Evolutionary conservation across 192 early-diverging fungal species (phyloP).

Genomic region (Linnemannia elongata): DNA sequence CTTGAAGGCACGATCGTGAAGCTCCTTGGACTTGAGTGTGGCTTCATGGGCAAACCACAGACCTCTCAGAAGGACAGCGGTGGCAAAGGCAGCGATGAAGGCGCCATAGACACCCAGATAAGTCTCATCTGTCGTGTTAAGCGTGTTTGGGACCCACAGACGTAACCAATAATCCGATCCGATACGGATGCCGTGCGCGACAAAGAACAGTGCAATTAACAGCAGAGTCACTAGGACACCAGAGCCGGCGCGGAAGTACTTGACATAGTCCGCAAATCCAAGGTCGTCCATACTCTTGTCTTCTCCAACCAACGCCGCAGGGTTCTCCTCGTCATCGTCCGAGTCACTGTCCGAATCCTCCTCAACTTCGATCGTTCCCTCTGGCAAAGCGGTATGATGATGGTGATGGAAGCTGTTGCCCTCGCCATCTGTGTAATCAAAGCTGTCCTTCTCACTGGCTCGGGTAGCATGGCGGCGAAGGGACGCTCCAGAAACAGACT

Average conservation of each 20-base stretch:
- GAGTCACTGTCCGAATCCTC: background rate
- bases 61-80: conserved; percentile 24
- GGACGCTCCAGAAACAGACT: conserved; percentile 16
- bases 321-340: conserved; percentile 4
- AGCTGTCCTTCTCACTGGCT: background rate
- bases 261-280: conserved; percentile 38
- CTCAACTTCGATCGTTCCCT: background rate
- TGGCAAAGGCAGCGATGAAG: conserved; percentile 26
- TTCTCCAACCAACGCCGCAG: conserved; percentile 15
- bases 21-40: conserved; percentile 27
- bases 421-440: background rate
- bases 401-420: conserved; percentile 1
- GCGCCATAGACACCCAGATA: conserved; percentile 40
- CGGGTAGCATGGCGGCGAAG: background rate
- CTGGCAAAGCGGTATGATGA: background rate
- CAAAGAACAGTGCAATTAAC: conserved; percentile 20
- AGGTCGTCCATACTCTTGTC: conserved; percentile 48
- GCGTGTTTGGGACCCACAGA: conserved; percentile 39
- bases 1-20: conserved; percentile 35
- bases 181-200: conserved; percentile 36
- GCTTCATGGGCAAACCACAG: conserved; percentile 31
- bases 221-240: conserved; percentile 19
- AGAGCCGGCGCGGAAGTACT: conserved; percentile 32
- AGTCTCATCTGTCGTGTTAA: conserved; percentile 5
- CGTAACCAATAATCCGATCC: conserved; percentile 36